phyloP scores from a whole-genome alignment of 2,329 filamentous ascomycete species.

The Drechslerella stenobrocha region DNA sequence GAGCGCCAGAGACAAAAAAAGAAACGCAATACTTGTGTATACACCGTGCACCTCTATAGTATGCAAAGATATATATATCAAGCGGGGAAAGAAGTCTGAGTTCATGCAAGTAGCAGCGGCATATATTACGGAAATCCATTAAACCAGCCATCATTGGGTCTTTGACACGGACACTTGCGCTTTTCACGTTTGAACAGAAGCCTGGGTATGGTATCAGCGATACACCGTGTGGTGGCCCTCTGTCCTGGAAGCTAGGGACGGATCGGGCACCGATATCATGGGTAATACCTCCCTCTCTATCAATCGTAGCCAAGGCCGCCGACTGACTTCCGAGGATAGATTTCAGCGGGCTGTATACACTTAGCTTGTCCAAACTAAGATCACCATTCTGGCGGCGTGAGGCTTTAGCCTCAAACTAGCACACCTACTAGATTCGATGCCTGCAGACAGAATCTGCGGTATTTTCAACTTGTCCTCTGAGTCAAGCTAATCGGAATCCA shows the following conservation, averaged over 20 bases:
- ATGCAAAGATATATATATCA: constrained; percentile 2
- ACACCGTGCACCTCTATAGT: constrained; percentile 5
- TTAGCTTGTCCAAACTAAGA: too few relatives aligned
- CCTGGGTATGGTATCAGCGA: too few relatives aligned
- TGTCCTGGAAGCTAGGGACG: too few relatives aligned
- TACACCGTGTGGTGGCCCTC: too few relatives aligned
- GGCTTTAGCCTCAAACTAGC: too few relatives aligned
- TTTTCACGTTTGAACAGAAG: too few relatives aligned
- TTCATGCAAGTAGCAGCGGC: constrained; percentile 5
- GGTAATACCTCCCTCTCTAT: too few relatives aligned
- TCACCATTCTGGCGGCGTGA: too few relatives aligned
- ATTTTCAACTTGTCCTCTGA: constrained; percentile 4
- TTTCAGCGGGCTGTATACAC: too few relatives aligned
- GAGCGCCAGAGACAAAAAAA: neutral
- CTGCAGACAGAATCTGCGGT: constrained; percentile 7
- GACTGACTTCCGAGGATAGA: too few relatives aligned
- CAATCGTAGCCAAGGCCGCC: too few relatives aligned
- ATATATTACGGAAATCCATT: neutral
- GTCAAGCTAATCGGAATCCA: neutral
- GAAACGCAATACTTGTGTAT: neutral
- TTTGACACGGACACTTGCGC: neutral
- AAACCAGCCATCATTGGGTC: neutral
- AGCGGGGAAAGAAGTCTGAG: neutral
- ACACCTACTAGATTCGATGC: neutral
- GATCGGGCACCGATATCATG: too few relatives aligned